Evolutionary conservation across 352 stramenopile species (phyloP).

Genomic region (Aphanomyces euteiches): DNA sequence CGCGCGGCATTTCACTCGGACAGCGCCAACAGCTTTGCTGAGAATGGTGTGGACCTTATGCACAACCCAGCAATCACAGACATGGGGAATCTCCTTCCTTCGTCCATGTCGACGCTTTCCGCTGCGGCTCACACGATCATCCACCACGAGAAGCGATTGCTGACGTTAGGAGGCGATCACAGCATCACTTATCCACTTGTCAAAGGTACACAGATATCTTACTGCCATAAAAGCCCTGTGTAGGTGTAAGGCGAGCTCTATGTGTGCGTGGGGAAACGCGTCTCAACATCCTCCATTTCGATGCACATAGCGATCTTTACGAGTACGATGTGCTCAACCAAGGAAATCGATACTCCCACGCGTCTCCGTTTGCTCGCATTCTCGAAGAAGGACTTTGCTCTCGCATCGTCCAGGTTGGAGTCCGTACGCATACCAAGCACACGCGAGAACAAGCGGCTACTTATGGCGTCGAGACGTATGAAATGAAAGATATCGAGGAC

Average conservation of each 20-base stretch:
- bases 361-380: slow-evolving; percentile 32
- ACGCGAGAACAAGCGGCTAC: slow-evolving; percentile 7
- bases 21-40: slow-evolving; percentile 10
- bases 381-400: slow-evolving; percentile 25
- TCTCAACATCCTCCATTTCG: slow-evolving; percentile 33
- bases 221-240: background rate
- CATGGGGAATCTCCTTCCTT: slow-evolving; percentile 1
- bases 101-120: background rate
- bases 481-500: slow-evolving; percentile 20
- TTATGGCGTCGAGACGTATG: slow-evolving; percentile 27
- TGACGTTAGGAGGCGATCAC: slow-evolving; percentile 32
- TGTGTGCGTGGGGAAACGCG: background rate
- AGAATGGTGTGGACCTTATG: slow-evolving; percentile 7
- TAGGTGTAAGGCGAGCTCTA: slow-evolving; percentile 6
- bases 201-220: slow-evolving; percentile 12
- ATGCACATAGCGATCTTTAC: slow-evolving; percentile 33
- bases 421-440: slow-evolving; percentile 31
- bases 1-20: slow-evolving; percentile 15
- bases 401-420: slow-evolving; percentile 30
- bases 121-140: slow-evolving; percentile 2
- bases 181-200: slow-evolving; percentile 30
- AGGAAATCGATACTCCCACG: slow-evolving; percentile 29
- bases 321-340: slow-evolving; percentile 22
- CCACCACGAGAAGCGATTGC: background rate
- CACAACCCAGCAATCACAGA: background rate